Evolutionary conservation across 352 stramenopile species (phyloP).

Genomic region (Peronospora belbahrii): DNA sequence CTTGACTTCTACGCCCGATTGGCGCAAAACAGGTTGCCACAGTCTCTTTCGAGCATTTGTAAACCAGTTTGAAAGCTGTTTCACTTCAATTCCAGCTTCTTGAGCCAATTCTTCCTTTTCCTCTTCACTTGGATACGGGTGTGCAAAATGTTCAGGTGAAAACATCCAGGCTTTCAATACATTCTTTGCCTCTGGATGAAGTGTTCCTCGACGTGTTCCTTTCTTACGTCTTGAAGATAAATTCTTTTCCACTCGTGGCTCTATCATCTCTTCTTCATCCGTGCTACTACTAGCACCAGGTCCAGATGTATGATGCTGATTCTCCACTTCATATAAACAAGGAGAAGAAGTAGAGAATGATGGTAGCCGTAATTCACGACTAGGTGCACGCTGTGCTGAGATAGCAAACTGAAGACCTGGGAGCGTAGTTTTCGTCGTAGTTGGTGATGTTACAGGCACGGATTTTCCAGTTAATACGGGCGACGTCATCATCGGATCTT

Average conservation of each 20-base stretch:
- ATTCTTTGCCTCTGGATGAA: slow-evolving; percentile 81
- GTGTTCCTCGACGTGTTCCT: slow-evolving; percentile 67
- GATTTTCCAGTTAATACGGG: slow-evolving; percentile 34
- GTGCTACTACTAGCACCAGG: slow-evolving; percentile 15
- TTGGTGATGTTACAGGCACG: slow-evolving; percentile 31
- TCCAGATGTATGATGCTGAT: too few relatives aligned
- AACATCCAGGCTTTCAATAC: slow-evolving; percentile 88
- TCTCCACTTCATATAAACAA: slow-evolving; percentile 30
- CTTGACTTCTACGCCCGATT: slow-evolving; percentile 85
- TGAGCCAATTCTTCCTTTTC: slow-evolving; percentile 79
- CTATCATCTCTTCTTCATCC: slow-evolving; percentile 20
- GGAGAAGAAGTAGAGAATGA: slow-evolving; percentile 40
- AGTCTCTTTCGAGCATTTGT: slow-evolving; percentile 84
- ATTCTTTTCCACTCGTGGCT: slow-evolving; percentile 9
- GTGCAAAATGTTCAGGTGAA: slow-evolving; percentile 79
- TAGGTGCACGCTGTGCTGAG: slow-evolving; percentile 28
- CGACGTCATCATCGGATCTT: slow-evolving; percentile 2
- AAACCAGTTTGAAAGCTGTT: slow-evolving; percentile 88
- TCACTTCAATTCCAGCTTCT: slow-evolving; percentile 80
- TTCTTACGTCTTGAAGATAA: slow-evolving; percentile 52
- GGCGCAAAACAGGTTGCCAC: slow-evolving; percentile 78
- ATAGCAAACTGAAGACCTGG: slow-evolving; percentile 63
- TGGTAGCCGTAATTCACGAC: slow-evolving; percentile 43
- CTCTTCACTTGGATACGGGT: slow-evolving; percentile 83
- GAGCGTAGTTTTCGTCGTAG: slow-evolving; percentile 44